These are phyloP conservation scores for Juncus inflexus DNA, from an alignment of 176 grass and related monocot genomes.

Conservation along the genomic window DNA sequence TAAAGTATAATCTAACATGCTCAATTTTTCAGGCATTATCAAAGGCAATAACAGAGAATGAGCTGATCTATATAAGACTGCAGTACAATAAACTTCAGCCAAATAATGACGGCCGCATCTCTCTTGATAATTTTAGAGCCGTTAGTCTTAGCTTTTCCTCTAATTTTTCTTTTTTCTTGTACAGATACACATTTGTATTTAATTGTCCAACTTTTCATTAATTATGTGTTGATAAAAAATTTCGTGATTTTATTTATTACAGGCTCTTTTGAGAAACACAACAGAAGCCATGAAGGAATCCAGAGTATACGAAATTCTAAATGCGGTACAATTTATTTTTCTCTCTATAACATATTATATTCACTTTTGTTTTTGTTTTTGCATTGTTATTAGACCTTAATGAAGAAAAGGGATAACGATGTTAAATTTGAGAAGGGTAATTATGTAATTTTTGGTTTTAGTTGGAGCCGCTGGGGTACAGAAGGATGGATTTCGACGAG, in stretches of 20 bases:
- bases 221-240: not conserved
- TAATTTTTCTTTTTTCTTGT: not conserved
- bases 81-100: conserved; percentile 89
- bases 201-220: too few species aligned
- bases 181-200: too few species aligned
- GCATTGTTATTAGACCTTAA: not conserved
- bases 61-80: conserved; percentile 74
- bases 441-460: conserved; percentile 36
- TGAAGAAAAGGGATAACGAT: not conserved
- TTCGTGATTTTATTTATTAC: conserved; percentile 23
- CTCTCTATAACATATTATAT: not conserved
- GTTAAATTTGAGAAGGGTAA: too few species aligned
- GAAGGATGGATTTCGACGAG: conserved; percentile 96
- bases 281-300: conserved; percentile 97
- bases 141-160: conserved; percentile 36
- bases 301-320: conserved; percentile 80
- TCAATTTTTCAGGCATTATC: conserved; percentile 62
- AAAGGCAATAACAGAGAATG: conserved; percentile 85
- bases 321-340: conserved; percentile 46
- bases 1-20: conserved; percentile 15
- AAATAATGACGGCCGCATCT: conserved; percentile 63
- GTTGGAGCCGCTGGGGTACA: conserved; percentile 94
- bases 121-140: conserved; percentile 83
- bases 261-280: conserved; percentile 74
- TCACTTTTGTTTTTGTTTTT: conserved; percentile 12